phyloP scores from a whole-genome alignment of 495 filamentous ascomycete species.

The Daldinia bambusicola region DNA sequence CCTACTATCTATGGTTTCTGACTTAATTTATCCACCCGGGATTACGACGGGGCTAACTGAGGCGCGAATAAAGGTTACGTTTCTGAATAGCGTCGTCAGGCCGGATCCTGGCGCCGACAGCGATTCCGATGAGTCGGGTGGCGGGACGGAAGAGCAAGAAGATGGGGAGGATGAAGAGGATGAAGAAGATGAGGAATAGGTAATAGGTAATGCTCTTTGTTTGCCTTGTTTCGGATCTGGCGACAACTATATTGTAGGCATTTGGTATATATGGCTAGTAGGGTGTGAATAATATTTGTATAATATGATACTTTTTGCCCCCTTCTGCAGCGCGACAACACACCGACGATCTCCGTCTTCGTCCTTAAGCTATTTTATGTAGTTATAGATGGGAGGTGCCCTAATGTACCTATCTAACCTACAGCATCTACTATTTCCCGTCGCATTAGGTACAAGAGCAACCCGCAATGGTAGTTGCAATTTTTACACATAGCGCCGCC shows the following conservation, averaged over 20 bases:
- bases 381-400: too few relatives aligned
- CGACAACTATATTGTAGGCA: not conserved
- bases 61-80: constrained; percentile 59
- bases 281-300: not conserved
- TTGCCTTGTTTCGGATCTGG: not conserved
- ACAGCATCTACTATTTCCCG: not conserved
- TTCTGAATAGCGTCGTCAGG: constrained; percentile 72
- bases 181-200: constrained; percentile 10
- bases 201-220: not conserved
- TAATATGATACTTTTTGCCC: not conserved
- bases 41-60: constrained; percentile 27
- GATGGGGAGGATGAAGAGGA: constrained; percentile 16
- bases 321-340: not conserved
- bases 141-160: not conserved
- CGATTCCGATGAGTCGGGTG: constrained; percentile 40
- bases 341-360: too few relatives aligned
- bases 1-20: not conserved
- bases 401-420: too few relatives aligned
- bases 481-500: not conserved
- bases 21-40: not conserved
- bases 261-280: not conserved
- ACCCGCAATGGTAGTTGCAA: not conserved
- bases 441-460: too few relatives aligned
- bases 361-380: too few relatives aligned
- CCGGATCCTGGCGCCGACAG: constrained; percentile 63